These are phyloP conservation scores for Candida railenensis DNA, from an alignment of 805 yeast genomes.

Conservation along the genomic window DNA sequence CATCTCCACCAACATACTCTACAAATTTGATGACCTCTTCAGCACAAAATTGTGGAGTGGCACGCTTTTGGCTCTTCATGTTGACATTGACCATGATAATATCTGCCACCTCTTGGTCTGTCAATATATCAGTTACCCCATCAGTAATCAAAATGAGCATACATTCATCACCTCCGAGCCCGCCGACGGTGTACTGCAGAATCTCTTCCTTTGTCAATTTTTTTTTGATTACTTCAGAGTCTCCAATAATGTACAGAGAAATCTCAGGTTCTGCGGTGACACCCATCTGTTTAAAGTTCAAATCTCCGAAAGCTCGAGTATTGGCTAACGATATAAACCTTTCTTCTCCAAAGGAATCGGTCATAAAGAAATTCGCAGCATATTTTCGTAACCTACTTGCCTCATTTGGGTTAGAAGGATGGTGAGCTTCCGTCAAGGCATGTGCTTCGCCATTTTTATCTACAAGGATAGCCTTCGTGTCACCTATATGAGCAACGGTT, in stretches of 20 bases:
- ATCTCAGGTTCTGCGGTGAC: constrained; percentile 92
- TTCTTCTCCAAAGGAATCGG: constrained; percentile 92
- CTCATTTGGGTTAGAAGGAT: constrained; percentile 82
- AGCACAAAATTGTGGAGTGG: constrained; percentile 84
- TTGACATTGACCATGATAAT: constrained; percentile 68
- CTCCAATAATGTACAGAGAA: constrained; percentile 66
- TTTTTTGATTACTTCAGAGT: constrained; percentile 30
- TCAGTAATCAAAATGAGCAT: constrained; percentile 82
- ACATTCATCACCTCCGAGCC: constrained; percentile 81
- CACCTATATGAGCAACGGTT: constrained; percentile 89
- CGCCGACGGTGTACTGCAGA: constrained; percentile 33
- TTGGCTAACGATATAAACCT: constrained; percentile 82
- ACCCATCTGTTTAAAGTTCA: constrained; percentile 76
- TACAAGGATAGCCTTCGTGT: constrained; percentile 82
- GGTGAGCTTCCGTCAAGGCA: constrained; percentile 76
- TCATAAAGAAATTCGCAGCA: constrained; percentile 60
- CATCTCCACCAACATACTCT: constrained; percentile 86
- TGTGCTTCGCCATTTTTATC: constrained; percentile 80
- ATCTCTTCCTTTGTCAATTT: constrained; percentile 39
- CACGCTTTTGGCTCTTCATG: constrained; percentile 62
- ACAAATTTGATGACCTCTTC: constrained; percentile 81
- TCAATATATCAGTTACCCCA: constrained; percentile 77
- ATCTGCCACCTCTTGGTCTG: constrained; percentile 92
- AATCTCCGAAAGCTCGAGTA: constrained; percentile 92
- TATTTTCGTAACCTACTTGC: constrained; percentile 65